phyloP scores from a whole-genome alignment of 2,329 filamentous ascomycete species.

The Phyllosticta citribraziliensis region DNA sequence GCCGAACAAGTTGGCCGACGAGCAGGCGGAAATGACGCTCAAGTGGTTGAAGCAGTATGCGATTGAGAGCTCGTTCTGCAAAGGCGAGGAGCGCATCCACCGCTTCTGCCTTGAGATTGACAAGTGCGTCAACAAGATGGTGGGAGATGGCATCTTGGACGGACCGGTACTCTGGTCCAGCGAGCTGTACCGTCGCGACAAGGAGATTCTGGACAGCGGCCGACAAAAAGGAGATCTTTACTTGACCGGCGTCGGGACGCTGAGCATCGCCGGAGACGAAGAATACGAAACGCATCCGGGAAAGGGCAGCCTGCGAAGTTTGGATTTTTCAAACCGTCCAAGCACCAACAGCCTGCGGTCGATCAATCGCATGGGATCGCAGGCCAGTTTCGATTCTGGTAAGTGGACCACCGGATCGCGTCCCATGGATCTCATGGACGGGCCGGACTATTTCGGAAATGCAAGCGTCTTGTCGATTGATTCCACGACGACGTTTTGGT shows the following conservation, averaged over 20 bases:
- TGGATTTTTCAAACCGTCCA: slow-evolving; percentile 40
- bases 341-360: slow-evolving; percentile 49
- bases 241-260: slow-evolving; percentile 35
- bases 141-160: slow-evolving; percentile 74
- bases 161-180: slow-evolving; percentile 89
- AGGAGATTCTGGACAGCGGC: slow-evolving; percentile 46
- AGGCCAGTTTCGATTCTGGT: slow-evolving; percentile 60
- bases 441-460: slow-evolving; percentile 60
- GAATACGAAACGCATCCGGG: slow-evolving; percentile 31
- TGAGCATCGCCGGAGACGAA: slow-evolving; percentile 40
- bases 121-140: slow-evolving; percentile 72
- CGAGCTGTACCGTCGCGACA: slow-evolving; percentile 74
- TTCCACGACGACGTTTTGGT: slow-evolving; percentile 77
- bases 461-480: slow-evolving; percentile 63
- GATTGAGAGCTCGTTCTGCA: slow-evolving; percentile 79
- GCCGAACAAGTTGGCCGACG: slow-evolving; percentile 90
- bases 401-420: slow-evolving; percentile 47
- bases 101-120: slow-evolving; percentile 86
- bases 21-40: slow-evolving; percentile 76
- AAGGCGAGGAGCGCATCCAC: slow-evolving; percentile 89
- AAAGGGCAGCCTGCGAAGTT: slow-evolving; percentile 28
- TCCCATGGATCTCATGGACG: slow-evolving; percentile 56
- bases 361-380: slow-evolving; percentile 54
- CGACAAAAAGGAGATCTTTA: slow-evolving; percentile 41
- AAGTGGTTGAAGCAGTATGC: slow-evolving; percentile 73